Conservation (phyloP, 1,284 basidiomycete species). For the Ustilago hordei region DNA sequence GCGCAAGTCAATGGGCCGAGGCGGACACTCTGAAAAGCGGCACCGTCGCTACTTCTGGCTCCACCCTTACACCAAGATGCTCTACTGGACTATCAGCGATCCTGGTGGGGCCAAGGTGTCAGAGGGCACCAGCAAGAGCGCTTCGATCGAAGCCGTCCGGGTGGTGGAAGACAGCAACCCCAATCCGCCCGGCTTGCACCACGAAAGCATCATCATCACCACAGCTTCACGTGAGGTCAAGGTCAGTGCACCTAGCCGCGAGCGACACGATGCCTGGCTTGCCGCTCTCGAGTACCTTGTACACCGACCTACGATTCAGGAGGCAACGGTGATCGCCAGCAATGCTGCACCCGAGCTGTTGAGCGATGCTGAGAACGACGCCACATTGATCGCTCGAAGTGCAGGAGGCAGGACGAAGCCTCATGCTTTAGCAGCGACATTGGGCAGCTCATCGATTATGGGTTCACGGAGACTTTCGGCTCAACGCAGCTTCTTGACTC, state of each 20-base stretch:
- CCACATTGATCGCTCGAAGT: conserved; percentile 25
- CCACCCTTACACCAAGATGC: conserved; percentile 96
- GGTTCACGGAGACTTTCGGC: conserved; percentile 56
- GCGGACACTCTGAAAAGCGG: conserved; percentile 87
- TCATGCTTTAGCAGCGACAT: conserved; percentile 28
- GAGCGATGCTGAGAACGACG: conserved; percentile 43
- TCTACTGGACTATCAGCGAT: conserved; percentile 97
- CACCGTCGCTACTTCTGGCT: conserved; percentile 99
- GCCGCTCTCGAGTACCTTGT: conserved; percentile 71
- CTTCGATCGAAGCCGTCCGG: conserved; percentile 93
- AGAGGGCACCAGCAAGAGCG: conserved; percentile 95
- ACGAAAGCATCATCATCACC: conserved; percentile 90
- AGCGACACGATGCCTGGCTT: conserved; percentile 96
- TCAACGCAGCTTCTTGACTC: conserved; percentile 63
- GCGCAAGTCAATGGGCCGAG: conserved; percentile 82
- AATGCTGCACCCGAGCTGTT: conserved; percentile 36
- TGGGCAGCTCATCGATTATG: conserved; percentile 33
- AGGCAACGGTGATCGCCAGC: conserved; percentile 46
- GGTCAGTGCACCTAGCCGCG: conserved; percentile 91
- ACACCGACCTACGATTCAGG: conserved; percentile 46
- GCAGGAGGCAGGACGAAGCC: conserved; percentile 37
- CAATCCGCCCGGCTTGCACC: conserved; percentile 89
- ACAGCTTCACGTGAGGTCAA: conserved; percentile 96
- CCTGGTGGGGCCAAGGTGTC: conserved; percentile 86
- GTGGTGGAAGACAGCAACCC: conserved; percentile 91